These are phyloP conservation scores for Psilocybe sp. DNA, from an alignment of 768 basidiomycete genomes.

Conservation along the genomic window DNA sequence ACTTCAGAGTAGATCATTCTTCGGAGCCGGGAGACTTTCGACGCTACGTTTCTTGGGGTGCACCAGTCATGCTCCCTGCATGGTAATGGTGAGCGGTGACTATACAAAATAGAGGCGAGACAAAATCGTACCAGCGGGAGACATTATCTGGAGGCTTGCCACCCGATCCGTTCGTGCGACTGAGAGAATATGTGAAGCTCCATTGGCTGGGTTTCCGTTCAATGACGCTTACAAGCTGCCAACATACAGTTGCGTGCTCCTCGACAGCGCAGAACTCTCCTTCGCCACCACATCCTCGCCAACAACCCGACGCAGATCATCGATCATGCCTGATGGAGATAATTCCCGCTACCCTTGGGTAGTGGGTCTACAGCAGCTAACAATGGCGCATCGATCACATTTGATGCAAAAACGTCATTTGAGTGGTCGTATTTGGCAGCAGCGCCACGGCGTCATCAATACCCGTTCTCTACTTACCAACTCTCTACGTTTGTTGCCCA, in stretches of 20 bases:
- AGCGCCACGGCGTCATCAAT: too few species aligned
- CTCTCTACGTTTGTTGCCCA: too few species aligned
- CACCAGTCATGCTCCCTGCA: constrained; percentile 94
- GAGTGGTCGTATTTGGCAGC: too few species aligned
- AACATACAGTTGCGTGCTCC: constrained; percentile 91
- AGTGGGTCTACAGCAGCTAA: too few species aligned
- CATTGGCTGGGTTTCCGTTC: constrained; percentile 54
- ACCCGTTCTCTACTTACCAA: too few species aligned
- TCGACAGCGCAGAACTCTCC: constrained; percentile 86
- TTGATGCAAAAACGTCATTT: too few species aligned
- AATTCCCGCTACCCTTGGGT: too few species aligned
- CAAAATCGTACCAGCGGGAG: constrained; percentile 74
- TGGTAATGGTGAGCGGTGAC: background rate
- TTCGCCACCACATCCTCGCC: constrained; percentile 80
- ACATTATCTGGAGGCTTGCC: constrained; percentile 74
- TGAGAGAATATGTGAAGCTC: constrained; percentile 22
- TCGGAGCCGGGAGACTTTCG: constrained; percentile 85
- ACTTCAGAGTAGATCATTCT: constrained; percentile 84
- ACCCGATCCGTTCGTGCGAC: constrained; percentile 56
- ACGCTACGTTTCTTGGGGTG: constrained; percentile 93
- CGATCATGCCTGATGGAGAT: constrained; percentile 92
- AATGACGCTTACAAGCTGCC: constrained; percentile 94
- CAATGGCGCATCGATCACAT: too few species aligned
- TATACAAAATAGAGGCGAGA: background rate
- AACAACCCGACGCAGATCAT: constrained; percentile 79